A percentile compares a stretch with the other conserved stretches of the same genome.
Conservation (phyloP, 176 grass and related monocot species). For the Eragrostis curvula region DNA sequence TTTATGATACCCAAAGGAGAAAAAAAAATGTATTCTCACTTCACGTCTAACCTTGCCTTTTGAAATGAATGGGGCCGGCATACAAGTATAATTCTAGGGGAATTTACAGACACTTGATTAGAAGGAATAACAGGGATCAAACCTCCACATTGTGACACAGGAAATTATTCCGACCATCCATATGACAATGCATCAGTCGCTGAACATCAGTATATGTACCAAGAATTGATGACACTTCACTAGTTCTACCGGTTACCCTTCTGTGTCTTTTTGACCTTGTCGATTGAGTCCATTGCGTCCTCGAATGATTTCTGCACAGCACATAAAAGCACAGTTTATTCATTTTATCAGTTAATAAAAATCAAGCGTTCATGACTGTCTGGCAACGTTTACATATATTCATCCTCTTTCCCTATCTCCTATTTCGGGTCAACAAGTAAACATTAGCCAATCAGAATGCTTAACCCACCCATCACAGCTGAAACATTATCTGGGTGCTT, state of each 20-base stretch:
- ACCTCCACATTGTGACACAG: not conserved
- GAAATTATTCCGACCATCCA: not conserved
- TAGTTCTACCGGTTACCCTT: conserved; percentile 46
- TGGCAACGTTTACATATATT: not conserved
- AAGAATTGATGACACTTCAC: not conserved
- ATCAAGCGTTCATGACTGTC: not conserved
- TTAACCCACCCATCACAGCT: not conserved
- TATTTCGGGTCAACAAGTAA: not conserved
- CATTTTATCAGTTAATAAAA: not conserved
- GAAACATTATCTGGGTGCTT: not conserved
- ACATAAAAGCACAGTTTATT: conserved; percentile 9
- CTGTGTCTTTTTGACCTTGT: conserved; percentile 41
- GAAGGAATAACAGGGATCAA: not conserved
- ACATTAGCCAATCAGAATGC: not conserved
- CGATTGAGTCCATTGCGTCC: conserved; percentile 64
- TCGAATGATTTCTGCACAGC: conserved; percentile 75
- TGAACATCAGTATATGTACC: conserved; percentile 23
- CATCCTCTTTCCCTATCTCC: not conserved
- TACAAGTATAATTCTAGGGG: not conserved
- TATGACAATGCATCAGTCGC: not conserved
- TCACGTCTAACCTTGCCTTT: not conserved
- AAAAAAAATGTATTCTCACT: not conserved
- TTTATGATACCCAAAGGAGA: not conserved
- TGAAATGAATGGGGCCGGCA: not conserved
- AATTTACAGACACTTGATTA: too few relatives aligned